These are phyloP conservation scores for Beauveria sp. DNA, from an alignment of 2,329 filamentous ascomycete genomes.

Conservation along the genomic window DNA sequence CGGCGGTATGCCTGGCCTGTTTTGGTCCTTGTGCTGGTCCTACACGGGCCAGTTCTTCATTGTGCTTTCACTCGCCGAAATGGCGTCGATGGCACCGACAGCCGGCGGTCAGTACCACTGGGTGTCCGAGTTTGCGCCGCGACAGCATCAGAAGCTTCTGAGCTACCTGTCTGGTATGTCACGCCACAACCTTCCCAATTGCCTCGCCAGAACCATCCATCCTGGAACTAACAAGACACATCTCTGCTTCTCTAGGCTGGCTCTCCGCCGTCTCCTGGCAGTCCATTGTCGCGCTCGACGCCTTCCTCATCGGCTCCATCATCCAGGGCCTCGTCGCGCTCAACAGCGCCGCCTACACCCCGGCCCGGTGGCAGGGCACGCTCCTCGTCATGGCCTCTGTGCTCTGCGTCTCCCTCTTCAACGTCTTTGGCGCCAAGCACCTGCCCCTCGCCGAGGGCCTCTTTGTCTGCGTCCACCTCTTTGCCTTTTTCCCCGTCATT, in stretches of 20 bases:
- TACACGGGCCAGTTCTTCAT: constrained; percentile 9
- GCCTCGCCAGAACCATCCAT: too few species aligned
- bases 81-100: constrained; percentile 36
- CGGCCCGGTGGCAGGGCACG: constrained; percentile 19
- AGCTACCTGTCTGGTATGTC: constrained; percentile 35
- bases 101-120: constrained; percentile 50
- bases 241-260: constrained; percentile 27
- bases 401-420: constrained; percentile 4
- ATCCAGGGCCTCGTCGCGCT: constrained; percentile 36
- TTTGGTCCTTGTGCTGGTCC: constrained; percentile 16
- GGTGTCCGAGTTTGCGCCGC: constrained; percentile 43
- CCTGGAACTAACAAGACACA: neutral
- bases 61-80: constrained; percentile 20
- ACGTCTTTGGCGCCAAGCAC: constrained; percentile 12
- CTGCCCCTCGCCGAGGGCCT: constrained; percentile 14
- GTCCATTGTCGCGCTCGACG: constrained; percentile 29
- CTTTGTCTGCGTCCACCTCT: constrained; percentile 13
- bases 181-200: neutral
- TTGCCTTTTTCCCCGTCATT: constrained; percentile 13
- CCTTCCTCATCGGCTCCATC: constrained; percentile 36
- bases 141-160: constrained; percentile 40
- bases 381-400: constrained; percentile 12
- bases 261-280: constrained; percentile 40
- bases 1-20: constrained; percentile 15
- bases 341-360: constrained; percentile 25